phyloP scores from a whole-genome alignment of 2,329 filamentous ascomycete genomes.

The Aaosphaeria arxii region DNA sequence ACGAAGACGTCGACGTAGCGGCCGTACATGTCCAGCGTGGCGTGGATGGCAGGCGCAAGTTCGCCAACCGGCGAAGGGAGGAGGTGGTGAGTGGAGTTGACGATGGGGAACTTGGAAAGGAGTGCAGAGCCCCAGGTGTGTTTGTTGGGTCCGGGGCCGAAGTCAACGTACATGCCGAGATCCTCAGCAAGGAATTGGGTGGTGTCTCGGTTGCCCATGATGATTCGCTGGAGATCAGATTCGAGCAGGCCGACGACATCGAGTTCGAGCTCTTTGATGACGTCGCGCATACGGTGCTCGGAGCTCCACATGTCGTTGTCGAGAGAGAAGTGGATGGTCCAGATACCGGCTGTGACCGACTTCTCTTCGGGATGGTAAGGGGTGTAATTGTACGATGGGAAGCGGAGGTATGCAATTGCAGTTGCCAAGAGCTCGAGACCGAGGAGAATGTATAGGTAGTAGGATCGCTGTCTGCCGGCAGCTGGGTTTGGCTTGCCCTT shows the following conservation, averaged over 20 bases:
- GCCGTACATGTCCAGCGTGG: conserved; percentile 92
- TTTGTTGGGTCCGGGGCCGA: conserved; percentile 95
- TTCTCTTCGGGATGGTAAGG: conserved; percentile 88
- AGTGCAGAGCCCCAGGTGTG: conserved; percentile 96
- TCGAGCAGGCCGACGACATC: conserved; percentile 95
- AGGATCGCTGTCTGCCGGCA: conserved; percentile 56
- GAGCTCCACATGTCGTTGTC: conserved; percentile 99
- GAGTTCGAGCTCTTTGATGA: conserved; percentile 91
- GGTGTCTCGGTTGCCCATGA: conserved; percentile 97
- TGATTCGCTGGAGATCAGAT: conserved; percentile 91
- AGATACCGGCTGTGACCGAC: conserved; percentile 89
- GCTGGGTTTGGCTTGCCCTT: conserved; percentile 47
- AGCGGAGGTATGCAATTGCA: conserved; percentile 79
- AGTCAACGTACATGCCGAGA: conserved; percentile 98
- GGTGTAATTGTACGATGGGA: conserved; percentile 87
- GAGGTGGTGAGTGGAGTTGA: conserved; percentile 95
- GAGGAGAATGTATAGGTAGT: conserved; percentile 70
- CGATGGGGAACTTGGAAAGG: conserved; percentile 93
- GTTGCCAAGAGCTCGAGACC: conserved; percentile 77
- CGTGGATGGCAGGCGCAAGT: conserved; percentile 91
- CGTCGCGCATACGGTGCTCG: conserved; percentile 86
- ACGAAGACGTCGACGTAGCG: conserved; percentile 90
- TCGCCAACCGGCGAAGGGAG: conserved; percentile 92
- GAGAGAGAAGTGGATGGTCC: conserved; percentile 97
- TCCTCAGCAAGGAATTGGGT: conserved; percentile 95